phyloP scores from a whole-genome alignment of 768 basidiomycete genomes.

The Cyclocybe cylindracea region DNA sequence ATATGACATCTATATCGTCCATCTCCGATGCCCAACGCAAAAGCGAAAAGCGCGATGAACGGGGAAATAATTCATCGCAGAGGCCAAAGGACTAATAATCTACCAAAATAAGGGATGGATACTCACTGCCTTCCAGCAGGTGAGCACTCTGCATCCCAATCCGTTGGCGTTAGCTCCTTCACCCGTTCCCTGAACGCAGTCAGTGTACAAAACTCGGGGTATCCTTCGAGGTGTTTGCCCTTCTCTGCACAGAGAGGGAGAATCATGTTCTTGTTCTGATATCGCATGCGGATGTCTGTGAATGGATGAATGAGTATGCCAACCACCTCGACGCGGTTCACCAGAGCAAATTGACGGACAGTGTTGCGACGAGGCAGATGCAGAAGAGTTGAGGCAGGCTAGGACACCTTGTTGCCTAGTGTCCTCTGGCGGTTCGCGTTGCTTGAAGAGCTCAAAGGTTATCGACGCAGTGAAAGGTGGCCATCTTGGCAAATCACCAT shows the following conservation, averaged over 20 bases:
- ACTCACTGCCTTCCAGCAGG: slow-evolving; percentile 8
- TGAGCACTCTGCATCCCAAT: slow-evolving; percentile 70
- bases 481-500: slow-evolving; percentile 47
- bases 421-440: slow-evolving; percentile 12
- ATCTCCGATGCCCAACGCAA: too few relatives aligned
- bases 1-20: too few relatives aligned
- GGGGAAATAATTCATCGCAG: too few relatives aligned
- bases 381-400: slow-evolving; percentile 40
- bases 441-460: slow-evolving; percentile 73
- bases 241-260: slow-evolving; percentile 66
- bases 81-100: too few relatives aligned
- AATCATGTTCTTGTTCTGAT: slow-evolving; percentile 65
- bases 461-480: slow-evolving; percentile 74
- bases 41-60: too few relatives aligned
- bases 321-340: background rate
- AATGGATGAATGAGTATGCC: background rate
- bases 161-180: slow-evolving; percentile 59
- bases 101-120: too few relatives aligned
- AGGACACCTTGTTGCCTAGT: slow-evolving; percentile 27
- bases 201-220: slow-evolving; percentile 75
- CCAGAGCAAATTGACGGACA: slow-evolving; percentile 22
- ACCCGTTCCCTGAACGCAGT: slow-evolving; percentile 63
- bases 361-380: slow-evolving; percentile 17
- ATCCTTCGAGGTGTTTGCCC: slow-evolving; percentile 68
- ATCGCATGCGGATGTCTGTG: slow-evolving; percentile 71